Evolutionary conservation across 1,139 yeast genomes (phyloP).

Genomic region (Hansenula sp.): DNA sequence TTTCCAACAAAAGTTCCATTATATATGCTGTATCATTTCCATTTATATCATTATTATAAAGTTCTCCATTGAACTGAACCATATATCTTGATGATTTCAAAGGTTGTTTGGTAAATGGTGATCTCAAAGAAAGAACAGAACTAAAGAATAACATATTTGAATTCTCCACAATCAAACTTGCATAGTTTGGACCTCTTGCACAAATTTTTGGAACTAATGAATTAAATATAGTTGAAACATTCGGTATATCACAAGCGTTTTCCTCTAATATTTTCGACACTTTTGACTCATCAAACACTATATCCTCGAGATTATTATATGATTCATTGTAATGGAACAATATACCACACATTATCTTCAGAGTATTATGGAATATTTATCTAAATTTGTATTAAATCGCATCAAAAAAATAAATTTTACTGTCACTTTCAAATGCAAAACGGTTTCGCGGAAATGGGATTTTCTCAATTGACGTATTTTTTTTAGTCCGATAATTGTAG

Average conservation of each 20-base stretch:
- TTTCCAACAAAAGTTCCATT: conserved; percentile 24
- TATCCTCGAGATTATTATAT: conserved; percentile 6
- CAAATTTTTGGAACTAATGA: conserved; percentile 38
- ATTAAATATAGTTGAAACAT: conserved; percentile 16
- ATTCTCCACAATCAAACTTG: conserved; percentile 16
- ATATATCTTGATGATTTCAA: conserved; percentile 31
- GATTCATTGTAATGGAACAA: conserved; percentile 25
- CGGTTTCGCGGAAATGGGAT: no score
- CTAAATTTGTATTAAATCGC: no score
- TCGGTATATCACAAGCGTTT: background rate
- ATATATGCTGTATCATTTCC: conserved; percentile 49
- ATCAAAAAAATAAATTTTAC: no score
- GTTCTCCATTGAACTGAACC: conserved; percentile 84
- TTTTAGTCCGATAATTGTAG: no score
- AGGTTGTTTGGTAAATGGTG: conserved; percentile 79
- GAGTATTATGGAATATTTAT: background rate
- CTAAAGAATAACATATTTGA: conserved; percentile 36
- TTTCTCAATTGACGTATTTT: no score
- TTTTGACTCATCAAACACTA: conserved; percentile 8
- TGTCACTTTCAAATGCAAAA: no score
- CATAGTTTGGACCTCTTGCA: conserved; percentile 54
- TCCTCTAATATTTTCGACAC: background rate
- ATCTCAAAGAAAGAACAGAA: conserved; percentile 73
- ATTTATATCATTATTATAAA: conserved; percentile 56
- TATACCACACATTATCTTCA: conserved; percentile 38